Evolutionary conservation across 345 rosid species (phyloP), one percentile per base, ranked within the genome.

Genomic region (Pistacia integerrima): DNA sequence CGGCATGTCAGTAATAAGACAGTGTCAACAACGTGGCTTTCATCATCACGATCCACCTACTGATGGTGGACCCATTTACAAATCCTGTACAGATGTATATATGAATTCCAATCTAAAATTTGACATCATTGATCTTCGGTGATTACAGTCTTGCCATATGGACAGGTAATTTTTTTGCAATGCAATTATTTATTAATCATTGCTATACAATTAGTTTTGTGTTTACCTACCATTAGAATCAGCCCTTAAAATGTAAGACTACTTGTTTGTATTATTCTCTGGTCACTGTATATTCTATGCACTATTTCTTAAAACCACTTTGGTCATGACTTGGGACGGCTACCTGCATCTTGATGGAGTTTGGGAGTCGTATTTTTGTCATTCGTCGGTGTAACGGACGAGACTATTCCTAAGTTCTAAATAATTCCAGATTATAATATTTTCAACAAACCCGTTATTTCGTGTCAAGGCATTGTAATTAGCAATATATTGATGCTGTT

Each of bases 31-130:
- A 70, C 97, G 97, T 30, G 99, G 99, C 62, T 96, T 96, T 81
- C 99, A 93, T 78, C 86, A 93, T 0, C 99, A 96, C 8, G 78
- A 85, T 76, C 88, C 80, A 28, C 98, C 99, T 36, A 76, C 87
- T 0, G 97, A 96, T 51, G 99, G 99, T 30, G 95, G 97, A 9
- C 97, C 97, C 38, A 88, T 96, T 52, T 96, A 96, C 92, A 83
- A 83, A 52, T 30, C 95, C 3, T 92, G 97, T 85, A 85, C 92
- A 62, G 98, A 93, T 70, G 93, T 96, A 58, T 93, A 91, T 82
- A 91, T 93, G 97, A 92, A 91, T 82, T 97, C 98, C 44, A 86
- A 82, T 76, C 79, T 93, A 60, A 89, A 77, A 76, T 91, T 96
- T 30, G 97, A 96, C 12, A 86, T 93, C 83, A 88, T 92, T 69